Percentiles rank a stretch among this genome's conserved stretches.
These are phyloP conservation scores for Plasmodium knowlesi DNA, from an alignment of 169 alveolate genomes.

Conservation along the genomic window DNA sequence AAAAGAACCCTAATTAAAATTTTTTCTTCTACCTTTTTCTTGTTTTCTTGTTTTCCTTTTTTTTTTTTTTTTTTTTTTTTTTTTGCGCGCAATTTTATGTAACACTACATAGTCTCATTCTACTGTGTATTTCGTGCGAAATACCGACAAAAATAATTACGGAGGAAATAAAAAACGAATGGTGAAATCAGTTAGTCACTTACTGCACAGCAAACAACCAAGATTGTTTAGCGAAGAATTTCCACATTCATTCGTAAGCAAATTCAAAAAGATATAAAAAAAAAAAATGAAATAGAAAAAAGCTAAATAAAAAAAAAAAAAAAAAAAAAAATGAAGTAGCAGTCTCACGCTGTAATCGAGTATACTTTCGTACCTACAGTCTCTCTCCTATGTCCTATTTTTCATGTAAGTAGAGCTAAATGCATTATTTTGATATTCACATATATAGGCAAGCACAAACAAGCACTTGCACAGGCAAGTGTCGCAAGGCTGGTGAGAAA, in stretches of 20 bases:
- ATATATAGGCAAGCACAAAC: background rate
- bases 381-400: background rate
- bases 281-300: background rate
- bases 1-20: background rate
- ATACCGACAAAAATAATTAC: slow-evolving; percentile 2
- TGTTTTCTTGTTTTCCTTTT: background rate
- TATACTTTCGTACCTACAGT: background rate
- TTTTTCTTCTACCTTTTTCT: background rate
- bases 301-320: background rate
- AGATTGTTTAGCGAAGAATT: background rate
- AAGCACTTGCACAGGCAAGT: background rate
- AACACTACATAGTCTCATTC: background rate
- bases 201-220: background rate
- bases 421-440: background rate
- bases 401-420: background rate
- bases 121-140: background rate
- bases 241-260: background rate
- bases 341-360: background rate
- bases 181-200: background rate
- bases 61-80: background rate
- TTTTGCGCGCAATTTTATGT: background rate
- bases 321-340: background rate
- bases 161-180: background rate
- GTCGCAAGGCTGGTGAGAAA: background rate
- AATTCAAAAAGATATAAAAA: background rate